Base-by-base conservation (phyloP, 2,329 filamentous ascomycete genomes). In the Fusarium solani-melongenae region DNA sequence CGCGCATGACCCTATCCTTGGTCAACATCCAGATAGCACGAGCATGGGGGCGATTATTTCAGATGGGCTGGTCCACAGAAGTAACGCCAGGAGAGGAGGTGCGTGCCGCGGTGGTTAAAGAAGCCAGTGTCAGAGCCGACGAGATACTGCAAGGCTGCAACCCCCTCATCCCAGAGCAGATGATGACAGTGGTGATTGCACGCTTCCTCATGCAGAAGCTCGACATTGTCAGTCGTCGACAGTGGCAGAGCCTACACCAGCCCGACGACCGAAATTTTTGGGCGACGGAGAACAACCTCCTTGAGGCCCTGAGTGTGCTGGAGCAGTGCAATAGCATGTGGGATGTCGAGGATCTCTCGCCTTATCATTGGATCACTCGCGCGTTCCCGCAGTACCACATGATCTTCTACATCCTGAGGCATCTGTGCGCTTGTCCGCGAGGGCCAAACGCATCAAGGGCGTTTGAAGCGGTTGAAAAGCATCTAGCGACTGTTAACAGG, bases 1-100 rank as follows among this genome's bases (percentile, higher is more conserved):
- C 90, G 0, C 86, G 88, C 33, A 90, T 91, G 85, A 87, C 88
- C 0, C 86, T 90, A 64, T 84, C 83, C 12, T 77, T 91, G 4
- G 84, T 89, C n/a, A 84, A 85, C 6, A 87, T 87, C 70, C 86
- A 90, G 57, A 83, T 88, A 1, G 83, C 85, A 1, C 70, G 73
- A 17, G 74, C 71, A 2, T 77, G 78, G 66, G 73, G 73, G 12
- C 74, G 67, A 0, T 64, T 81, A 4, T 69, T 73, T 2, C 67
- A 79, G 2, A 66, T 80, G 41, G 73, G 70, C 1, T 71, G 66
- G 2, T 69, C 76, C 0, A 49, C 69, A 4, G 58, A 65, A 2
- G 67, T 34, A 3, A 34, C 64, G 0, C 67, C 67, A 0, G 62
- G 67, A 1, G 79, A 81, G 33, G 81, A 81, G 22, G 78, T 80